A percentile compares a stretch with the other conserved stretches of the same genome.
These are phyloP conservation scores for Schizosaccharomyces pombe DNA, from an alignment of 805 yeast genomes.

Conservation along the genomic window DNA sequence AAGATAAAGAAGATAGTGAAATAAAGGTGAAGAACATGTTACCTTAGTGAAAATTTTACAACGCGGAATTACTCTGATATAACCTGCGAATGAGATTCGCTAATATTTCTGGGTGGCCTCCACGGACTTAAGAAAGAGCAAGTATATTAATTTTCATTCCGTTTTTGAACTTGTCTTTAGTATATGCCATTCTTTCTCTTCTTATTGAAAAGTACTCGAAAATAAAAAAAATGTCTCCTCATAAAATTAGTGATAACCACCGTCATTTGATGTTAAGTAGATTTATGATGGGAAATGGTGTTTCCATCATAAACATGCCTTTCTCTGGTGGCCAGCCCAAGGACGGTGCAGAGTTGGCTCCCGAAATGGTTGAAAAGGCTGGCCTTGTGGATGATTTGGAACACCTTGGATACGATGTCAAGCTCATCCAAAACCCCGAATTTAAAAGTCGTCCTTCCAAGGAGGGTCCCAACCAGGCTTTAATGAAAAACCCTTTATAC, in stretches of 20 bases:
- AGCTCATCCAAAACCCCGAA: conserved; percentile 16
- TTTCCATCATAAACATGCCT: conserved; percentile 68
- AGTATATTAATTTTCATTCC: no score
- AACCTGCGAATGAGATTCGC: no score
- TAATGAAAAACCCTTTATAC: conserved; percentile 46
- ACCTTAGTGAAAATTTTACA: no score
- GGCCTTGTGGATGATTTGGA: conserved; percentile 45
- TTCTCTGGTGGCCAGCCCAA: conserved; percentile 91
- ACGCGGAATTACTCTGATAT: no score
- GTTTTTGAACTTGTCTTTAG: no score
- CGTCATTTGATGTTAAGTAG: conserved; percentile 13
- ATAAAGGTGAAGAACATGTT: no score
- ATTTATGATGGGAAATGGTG: conserved; percentile 29
- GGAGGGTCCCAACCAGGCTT: conserved; percentile 31
- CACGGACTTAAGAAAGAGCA: no score
- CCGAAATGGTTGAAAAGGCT: conserved; percentile 48
- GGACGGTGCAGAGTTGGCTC: conserved; percentile 84
- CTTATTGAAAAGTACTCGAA: not conserved
- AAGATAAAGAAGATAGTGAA: no score
- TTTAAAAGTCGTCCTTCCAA: conserved; percentile 13
- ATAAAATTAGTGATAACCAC: conserved; percentile 5
- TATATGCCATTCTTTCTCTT: no score
- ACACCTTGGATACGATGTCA: conserved; percentile 48
- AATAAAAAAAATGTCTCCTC: conserved; percentile 5
- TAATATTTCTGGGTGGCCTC: no score